Conservation (phyloP, 257 asterid species). For the Nicotiana attenuata region DNA sequence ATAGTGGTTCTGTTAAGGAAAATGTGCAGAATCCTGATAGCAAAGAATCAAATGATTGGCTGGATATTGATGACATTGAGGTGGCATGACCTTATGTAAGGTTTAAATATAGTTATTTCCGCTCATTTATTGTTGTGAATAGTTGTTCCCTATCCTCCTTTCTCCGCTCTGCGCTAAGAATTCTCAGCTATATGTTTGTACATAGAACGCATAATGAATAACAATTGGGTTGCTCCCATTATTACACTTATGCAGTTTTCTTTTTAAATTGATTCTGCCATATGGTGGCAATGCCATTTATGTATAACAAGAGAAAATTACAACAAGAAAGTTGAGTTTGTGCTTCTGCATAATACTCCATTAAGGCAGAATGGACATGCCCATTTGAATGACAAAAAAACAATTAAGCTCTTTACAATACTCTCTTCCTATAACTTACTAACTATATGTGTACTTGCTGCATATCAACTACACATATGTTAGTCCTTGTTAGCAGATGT, state of each 20-base stretch:
- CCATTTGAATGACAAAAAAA: too few species aligned
- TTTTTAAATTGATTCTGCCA: too few species aligned
- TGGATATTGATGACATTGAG: constrained; percentile 57
- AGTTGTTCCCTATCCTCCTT: neutral
- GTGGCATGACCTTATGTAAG: constrained; percentile 32
- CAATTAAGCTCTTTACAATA: too few species aligned
- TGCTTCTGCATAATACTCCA: too few species aligned
- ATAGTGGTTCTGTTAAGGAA: constrained; percentile 15
- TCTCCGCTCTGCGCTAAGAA: neutral
- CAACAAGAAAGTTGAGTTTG: too few species aligned
- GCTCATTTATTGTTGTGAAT: constrained; percentile 13
- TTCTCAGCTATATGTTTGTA: constrained; percentile 8
- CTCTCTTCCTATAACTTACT: too few species aligned
- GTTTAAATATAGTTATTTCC: neutral
- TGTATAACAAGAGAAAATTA: too few species aligned
- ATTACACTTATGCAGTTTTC: neutral
- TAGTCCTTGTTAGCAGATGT: neutral
- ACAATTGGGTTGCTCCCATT: neutral
- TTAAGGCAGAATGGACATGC: too few species aligned
- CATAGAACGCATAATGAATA: constrained; percentile 1
- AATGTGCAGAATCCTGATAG: constrained; percentile 22
- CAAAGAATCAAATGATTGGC: constrained; percentile 72
- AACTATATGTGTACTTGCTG: too few species aligned
- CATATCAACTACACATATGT: too few species aligned
- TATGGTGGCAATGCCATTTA: too few species aligned